Base-by-base conservation (phyloP, 208 protist genomes). In the Crithidia bombi region DNA sequence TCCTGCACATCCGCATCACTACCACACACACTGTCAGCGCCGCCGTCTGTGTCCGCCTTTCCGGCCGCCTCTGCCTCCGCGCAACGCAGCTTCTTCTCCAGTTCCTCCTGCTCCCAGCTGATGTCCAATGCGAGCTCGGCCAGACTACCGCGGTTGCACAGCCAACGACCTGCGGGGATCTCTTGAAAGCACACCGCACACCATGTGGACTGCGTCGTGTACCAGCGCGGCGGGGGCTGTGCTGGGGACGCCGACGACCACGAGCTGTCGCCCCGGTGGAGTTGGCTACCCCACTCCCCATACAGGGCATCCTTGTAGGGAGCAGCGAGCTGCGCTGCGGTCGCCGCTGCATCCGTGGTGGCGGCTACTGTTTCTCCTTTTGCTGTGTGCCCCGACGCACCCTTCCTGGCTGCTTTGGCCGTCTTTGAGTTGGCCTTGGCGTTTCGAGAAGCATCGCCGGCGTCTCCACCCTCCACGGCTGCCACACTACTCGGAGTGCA, bases 101-200 rank as follows among this genome's bases (percentile, higher is more conserved):
- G 25, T n/a, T 55, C 63, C 55, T 72, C 78, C 41, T 76, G 72
- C 49, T 83, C 73, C 33, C 57, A 35, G 36, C 71, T 72, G 26
- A 92, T 69, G 55, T 76, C 72, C 36, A 83, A 43, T n/a, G 86
- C 85, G 49, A 80, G 54, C 35, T 80, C 63, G 2, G 68, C 38
- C n/a, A 92, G 73, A 26, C 72, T 79, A 36, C 72, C 75, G 46
- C 69, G 73, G 43, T 92, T 92, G 59, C 85, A 64, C 49, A 92
- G 57, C 47, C 58, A 51, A 14, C 75, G 65, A 10, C 81, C 86
- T 3, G 63, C 41, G 17, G 70, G 65, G 50, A 92, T 89, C n/a
- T 67, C 62, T 28, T 63, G 50, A n/a, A 89, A 69, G 63, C 86
- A 87, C 21, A 72, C 78, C 28, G 74, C 76, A 47, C 86, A 92